These are phyloP conservation scores for Euphorbia tirucalli DNA, from an alignment of 345 rosid species.

Conservation along the genomic window DNA sequence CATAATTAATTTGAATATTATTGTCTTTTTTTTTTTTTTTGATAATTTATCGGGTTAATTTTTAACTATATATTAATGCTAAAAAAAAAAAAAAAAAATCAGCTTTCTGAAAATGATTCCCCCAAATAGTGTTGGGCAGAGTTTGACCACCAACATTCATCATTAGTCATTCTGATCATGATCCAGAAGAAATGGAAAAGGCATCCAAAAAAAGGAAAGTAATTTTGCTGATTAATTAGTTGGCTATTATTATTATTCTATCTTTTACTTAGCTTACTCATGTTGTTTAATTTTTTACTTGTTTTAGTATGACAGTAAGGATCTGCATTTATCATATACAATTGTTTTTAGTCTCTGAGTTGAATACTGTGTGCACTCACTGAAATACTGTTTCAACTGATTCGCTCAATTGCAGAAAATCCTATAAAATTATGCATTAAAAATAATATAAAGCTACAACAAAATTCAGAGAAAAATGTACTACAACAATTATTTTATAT, in stretches of 20 bases:
- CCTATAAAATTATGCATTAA: too few species aligned
- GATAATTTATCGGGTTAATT: too few species aligned
- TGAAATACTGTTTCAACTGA: too few species aligned
- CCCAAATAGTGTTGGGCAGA: background rate
- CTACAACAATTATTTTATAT: too few species aligned
- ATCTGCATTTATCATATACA: background rate
- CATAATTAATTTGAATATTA: too few species aligned
- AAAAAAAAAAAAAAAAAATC: too few species aligned
- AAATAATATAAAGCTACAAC: too few species aligned
- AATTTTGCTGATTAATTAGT: slow-evolving; percentile 4
- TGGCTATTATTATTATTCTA: background rate
- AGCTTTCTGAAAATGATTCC: background rate
- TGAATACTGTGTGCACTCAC: background rate
- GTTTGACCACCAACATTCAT: background rate
- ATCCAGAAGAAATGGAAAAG: background rate
- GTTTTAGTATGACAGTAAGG: background rate
- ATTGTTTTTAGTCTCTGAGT: background rate
- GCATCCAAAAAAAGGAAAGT: background rate
- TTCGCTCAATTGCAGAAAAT: too few species aligned
- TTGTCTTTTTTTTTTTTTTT: too few species aligned
- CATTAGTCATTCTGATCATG: slow-evolving; percentile 7
- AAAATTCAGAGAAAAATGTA: too few species aligned
- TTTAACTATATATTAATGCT: too few species aligned
- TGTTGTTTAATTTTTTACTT: background rate
- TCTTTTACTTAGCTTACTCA: background rate